Base-by-base conservation (phyloP, 192 early-diverging fungal species). In the Linnemannia zychae region DNA sequence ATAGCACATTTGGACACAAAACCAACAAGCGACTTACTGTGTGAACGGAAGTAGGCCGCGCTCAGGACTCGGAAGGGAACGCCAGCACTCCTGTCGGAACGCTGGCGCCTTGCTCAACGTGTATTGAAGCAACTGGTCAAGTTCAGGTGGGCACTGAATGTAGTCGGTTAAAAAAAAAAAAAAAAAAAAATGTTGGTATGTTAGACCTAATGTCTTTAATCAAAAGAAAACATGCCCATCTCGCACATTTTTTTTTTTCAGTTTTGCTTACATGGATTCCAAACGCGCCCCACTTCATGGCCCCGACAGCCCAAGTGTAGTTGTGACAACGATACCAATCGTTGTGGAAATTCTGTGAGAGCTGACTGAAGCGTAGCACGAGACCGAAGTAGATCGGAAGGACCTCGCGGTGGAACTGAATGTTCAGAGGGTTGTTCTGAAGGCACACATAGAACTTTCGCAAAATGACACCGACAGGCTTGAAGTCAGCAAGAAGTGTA, bases 221-320 rank as follows among this genome's bases (percentile, higher is more conserved):
- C 66, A 37, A 34, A 76, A 17, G 15, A 17, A 24, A 52, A 49
- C 49, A 31, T n/a, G 0, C 7, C 28, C 18, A 11, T 31, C 20
- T 22, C 12, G 0, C 9, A 44, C 40, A 44, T 20, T 46, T 0
- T 33, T 11, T 22, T 33, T 2, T n/a, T 15, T 3, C 31, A n/a
- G 28, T 24, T 0, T 38, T n/a, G 75, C 71, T 63, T 79, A 87
- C 86, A 36, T 87, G 81, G 18, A 76, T 66, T 13, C 46, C 57
- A 48, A 87, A 87, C 22, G 48, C 70, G 16, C 86, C 86, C 86
- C 86, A 87, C 33, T 79, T 81, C 86, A 87, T 87, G 4, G 86
- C 72, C 1, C 73, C 72, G n/a, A 82, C 22, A 16, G 86, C 86
- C 86, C 86, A 87, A 0, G 74, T 65, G 31, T 72, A 87, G 72